These are phyloP conservation scores for Verticillium nonalfalfae DNA, from an alignment of 2,329 filamentous ascomycete species.

Conservation along the genomic window DNA sequence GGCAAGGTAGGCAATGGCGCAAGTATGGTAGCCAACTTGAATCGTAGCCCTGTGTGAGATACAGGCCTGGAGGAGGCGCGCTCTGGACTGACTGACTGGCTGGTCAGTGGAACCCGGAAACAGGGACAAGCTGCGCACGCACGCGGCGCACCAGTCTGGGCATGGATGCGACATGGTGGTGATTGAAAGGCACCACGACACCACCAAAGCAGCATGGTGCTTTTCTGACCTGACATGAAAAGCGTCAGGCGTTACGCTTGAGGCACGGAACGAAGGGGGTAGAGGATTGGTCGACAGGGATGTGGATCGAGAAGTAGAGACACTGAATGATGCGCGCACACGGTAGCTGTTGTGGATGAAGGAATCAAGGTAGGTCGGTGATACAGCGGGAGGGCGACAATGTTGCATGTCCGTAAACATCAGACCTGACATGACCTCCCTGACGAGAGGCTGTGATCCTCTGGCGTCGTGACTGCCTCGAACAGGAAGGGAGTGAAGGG, in stretches of 20 bases:
- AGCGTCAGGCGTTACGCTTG: background rate
- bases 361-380: background rate
- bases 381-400: background rate
- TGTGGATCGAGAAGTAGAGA: background rate
- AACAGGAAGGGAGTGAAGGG: background rate
- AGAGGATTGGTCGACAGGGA: background rate
- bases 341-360: background rate
- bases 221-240: background rate
- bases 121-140: background rate
- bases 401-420: background rate
- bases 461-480: background rate
- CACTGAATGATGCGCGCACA: background rate
- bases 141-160: background rate
- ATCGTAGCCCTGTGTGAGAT: background rate
- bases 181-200: background rate
- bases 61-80: background rate
- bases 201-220: background rate
- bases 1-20: background rate
- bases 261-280: background rate
- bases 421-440: background rate
- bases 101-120: background rate
- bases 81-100: background rate
- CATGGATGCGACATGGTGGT: background rate
- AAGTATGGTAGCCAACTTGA: background rate
- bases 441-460: background rate